Evolutionary conservation across 106 monocot species (phyloP).

Genomic region (Allium sativum): DNA sequence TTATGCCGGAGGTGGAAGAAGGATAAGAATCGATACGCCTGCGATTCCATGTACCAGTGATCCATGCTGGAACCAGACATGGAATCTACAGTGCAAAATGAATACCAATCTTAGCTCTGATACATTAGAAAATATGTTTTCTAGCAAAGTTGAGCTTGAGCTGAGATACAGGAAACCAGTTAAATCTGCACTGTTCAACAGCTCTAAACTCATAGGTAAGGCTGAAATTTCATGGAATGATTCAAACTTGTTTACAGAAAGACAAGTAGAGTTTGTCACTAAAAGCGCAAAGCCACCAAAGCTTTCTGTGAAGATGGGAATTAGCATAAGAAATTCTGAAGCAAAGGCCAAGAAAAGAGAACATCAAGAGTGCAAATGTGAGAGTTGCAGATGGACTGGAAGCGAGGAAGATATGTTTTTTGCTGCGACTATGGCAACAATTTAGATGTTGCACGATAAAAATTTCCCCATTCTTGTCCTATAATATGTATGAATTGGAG

Average conservation of each 20-base stretch:
- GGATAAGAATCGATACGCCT: neutral
- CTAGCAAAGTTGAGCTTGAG: neutral
- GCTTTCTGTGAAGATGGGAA: neutral
- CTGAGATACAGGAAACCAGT: neutral
- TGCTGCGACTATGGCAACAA: neutral
- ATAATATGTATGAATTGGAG: too few species aligned
- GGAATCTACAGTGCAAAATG: neutral
- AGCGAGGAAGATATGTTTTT: slow-evolving; percentile 10
- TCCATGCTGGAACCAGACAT: neutral
- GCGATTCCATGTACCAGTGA: neutral
- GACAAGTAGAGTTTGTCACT: neutral
- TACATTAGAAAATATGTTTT: neutral
- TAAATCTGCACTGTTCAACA: too few species aligned
- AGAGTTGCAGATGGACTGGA: slow-evolving; percentile 7
- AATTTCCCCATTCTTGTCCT: neutral
- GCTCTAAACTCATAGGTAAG: slow-evolving; percentile 1
- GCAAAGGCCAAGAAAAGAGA: neutral
- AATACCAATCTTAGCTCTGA: neutral
- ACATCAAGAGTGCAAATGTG: neutral
- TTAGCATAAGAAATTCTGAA: neutral
- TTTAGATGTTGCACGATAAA: neutral
- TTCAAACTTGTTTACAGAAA: neutral
- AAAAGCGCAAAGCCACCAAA: neutral
- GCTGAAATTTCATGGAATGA: slow-evolving; percentile 5
- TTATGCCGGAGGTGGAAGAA: slow-evolving; percentile 1